Evolutionary conservation across 2,329 filamentous ascomycete species (phyloP).

Genomic region (Thelonectria blattea): DNA sequence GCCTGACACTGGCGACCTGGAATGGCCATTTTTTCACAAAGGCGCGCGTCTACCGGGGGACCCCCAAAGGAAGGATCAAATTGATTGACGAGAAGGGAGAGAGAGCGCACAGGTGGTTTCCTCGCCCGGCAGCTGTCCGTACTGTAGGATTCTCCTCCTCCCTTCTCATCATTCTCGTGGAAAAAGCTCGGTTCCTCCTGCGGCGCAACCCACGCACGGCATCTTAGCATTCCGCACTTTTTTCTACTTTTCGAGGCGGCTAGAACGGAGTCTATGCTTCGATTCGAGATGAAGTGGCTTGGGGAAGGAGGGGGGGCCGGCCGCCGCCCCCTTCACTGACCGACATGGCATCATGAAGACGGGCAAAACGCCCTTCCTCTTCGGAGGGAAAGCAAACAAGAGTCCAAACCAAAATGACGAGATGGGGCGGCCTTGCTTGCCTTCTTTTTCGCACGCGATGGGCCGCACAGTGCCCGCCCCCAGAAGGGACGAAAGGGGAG

Average conservation of each 20-base stretch:
- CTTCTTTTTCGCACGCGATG: slow-evolving; percentile 3
- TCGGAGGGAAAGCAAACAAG: neutral
- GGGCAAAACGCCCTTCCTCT: neutral
- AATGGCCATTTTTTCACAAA: neutral
- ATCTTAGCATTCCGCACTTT: neutral
- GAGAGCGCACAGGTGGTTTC: too few relatives aligned
- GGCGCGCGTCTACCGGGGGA: neutral
- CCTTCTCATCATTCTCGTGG: neutral
- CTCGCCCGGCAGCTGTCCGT: too few relatives aligned
- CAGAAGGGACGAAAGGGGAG: neutral
- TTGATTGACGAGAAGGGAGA: neutral
- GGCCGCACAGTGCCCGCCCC: slow-evolving; percentile 21
- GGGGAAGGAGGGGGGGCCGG: neutral
- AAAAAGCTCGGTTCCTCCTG: neutral
- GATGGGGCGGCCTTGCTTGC: slow-evolving; percentile 6
- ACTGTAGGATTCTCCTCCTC: too few relatives aligned
- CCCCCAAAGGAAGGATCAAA: neutral
- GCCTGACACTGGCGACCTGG: neutral
- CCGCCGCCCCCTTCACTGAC: neutral
- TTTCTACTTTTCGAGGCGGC: too few relatives aligned
- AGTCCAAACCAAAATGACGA: neutral
- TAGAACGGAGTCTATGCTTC: neutral
- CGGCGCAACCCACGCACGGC: neutral
- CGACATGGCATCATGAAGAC: neutral
- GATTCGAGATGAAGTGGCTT: slow-evolving; percentile 13